Evolutionary conservation across 306 rosid species (phyloP).

Genomic region (Inga laurina): DNA sequence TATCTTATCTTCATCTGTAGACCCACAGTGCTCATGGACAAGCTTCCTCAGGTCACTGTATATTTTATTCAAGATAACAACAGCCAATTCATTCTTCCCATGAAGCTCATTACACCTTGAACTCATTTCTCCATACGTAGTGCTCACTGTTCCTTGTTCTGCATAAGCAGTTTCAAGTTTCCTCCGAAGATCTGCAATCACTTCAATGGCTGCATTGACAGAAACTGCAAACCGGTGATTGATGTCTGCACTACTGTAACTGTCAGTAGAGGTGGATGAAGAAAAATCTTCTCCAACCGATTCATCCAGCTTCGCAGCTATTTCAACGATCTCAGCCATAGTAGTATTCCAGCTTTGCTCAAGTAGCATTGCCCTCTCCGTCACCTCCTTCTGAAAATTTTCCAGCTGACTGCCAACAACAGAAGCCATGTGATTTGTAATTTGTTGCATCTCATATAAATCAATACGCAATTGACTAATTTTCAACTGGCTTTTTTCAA

Average conservation of each 20-base stretch:
- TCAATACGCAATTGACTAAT: constrained; percentile 54
- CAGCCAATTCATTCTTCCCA: constrained; percentile 63
- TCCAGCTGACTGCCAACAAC: constrained; percentile 55
- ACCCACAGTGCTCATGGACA: constrained; percentile 45
- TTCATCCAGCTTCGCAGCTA: constrained; percentile 65
- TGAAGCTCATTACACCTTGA: constrained; percentile 60
- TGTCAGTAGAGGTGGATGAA: constrained; percentile 30
- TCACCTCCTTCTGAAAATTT: constrained; percentile 63
- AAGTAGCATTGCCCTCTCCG: constrained; percentile 57
- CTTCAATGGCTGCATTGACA: constrained; percentile 56
- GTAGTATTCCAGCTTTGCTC: constrained; percentile 66
- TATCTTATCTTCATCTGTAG: constrained; percentile 48
- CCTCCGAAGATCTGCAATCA: constrained; percentile 64
- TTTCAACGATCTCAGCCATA: constrained; percentile 49
- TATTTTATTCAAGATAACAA: constrained; percentile 49
- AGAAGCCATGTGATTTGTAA: constrained; percentile 65
- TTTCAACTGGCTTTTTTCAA: constrained; percentile 57
- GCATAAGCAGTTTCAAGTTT: constrained; percentile 61
- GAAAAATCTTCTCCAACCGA: constrained; percentile 46
- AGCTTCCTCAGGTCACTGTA: constrained; percentile 60
- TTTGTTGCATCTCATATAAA: constrained; percentile 55
- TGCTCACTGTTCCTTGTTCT: constrained; percentile 51
- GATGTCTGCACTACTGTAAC: constrained; percentile 36
- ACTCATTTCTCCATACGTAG: constrained; percentile 56
- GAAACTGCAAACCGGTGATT: constrained; percentile 49